Conservation (phyloP, 2,329 filamentous ascomycete species). For the Herpomyces periplanetae region DNA sequence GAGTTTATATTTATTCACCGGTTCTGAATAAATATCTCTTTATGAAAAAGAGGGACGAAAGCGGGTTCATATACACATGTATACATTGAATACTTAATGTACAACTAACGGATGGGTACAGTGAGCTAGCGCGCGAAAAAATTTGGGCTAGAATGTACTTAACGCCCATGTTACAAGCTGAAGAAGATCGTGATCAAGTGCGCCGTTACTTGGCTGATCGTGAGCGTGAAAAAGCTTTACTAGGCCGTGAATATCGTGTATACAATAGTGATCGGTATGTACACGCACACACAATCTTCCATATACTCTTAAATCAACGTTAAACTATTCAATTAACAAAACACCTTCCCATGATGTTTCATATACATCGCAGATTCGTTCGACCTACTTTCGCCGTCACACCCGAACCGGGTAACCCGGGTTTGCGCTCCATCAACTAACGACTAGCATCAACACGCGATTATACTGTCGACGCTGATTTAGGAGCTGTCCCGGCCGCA, state of each 20-base stretch:
- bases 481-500: no score
- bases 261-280: constrained; percentile 61
- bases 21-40: constrained; percentile 2
- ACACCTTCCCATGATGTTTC: no score
- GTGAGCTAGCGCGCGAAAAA: constrained; percentile 79
- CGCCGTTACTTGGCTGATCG: constrained; percentile 50
- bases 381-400: no score
- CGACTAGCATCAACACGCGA: no score
- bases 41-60: constrained; percentile 1
- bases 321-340: constrained; percentile 2
- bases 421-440: no score
- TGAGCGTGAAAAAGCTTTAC: constrained; percentile 52
- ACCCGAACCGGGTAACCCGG: no score
- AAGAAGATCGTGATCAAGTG: constrained; percentile 82
- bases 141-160: constrained; percentile 91
- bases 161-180: constrained; percentile 67
- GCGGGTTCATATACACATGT: not conserved
- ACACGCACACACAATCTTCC: constrained; percentile 2
- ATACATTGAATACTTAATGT: constrained; percentile 2
- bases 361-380: no score
- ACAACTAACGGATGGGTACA: constrained; percentile 8
- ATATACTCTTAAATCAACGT: constrained; percentile 2
- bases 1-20: constrained; percentile 1
- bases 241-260: constrained; percentile 44
- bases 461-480: no score